Evolutionary conservation across 352 stramenopile species (phyloP).

Genomic region (Globisporangium okanoganense): DNA sequence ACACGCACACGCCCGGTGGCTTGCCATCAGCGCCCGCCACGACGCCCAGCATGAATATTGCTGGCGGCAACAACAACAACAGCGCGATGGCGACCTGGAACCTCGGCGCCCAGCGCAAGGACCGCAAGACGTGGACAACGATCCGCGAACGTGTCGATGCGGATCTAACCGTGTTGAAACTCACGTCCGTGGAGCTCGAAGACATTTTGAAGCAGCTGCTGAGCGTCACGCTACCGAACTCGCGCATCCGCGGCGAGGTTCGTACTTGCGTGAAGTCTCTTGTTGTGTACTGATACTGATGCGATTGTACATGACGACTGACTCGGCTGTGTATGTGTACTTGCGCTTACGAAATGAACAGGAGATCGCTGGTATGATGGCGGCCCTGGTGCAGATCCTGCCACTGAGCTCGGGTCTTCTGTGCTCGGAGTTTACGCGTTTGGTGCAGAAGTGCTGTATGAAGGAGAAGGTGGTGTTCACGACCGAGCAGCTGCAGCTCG

Average conservation of each 20-base stretch:
- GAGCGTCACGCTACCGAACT: conserved; percentile 47
- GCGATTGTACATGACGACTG: not conserved
- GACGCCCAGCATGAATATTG: conserved; percentile 8
- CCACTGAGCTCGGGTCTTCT: conserved; percentile 67
- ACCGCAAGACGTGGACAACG: conserved; percentile 61
- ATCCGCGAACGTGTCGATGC: conserved; percentile 53
- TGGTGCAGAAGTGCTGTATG: conserved; percentile 72
- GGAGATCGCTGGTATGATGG: conserved; percentile 61
- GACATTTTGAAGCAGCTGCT: conserved; percentile 79
- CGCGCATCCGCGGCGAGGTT: conserved; percentile 61
- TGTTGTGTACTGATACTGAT: not conserved
- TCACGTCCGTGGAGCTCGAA: conserved; percentile 76
- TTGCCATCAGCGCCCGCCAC: not conserved
- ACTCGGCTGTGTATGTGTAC: not conserved
- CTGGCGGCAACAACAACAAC: not conserved
- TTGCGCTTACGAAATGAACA: conserved; percentile 13
- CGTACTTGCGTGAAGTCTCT: not conserved
- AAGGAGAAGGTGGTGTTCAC: conserved; percentile 75
- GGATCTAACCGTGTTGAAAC: conserved; percentile 43
- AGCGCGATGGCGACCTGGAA: conserved; percentile 32
- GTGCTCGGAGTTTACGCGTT: conserved; percentile 73
- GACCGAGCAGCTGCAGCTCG: conserved; percentile 41
- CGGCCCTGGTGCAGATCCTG: conserved; percentile 51
- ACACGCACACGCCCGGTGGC: not conserved
- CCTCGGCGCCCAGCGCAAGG: conserved; percentile 52